Percentiles rank a stretch among this genome's conserved stretches.
phyloP scores from a whole-genome alignment of 805 yeast species.

The Saturnispora sekii region DNA sequence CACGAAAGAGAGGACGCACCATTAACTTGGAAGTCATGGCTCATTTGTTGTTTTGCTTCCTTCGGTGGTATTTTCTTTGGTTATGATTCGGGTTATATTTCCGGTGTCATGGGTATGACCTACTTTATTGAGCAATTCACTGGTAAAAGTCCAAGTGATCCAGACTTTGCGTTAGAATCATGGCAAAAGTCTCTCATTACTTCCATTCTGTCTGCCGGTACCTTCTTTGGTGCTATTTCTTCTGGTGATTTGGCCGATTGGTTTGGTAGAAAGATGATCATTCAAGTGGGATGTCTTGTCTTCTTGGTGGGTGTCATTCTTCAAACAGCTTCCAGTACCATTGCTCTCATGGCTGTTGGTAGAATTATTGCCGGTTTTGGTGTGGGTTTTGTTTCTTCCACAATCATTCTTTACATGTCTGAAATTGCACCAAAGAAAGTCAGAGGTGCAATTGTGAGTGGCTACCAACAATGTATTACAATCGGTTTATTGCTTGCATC shows the following conservation, averaged over 20 bases:
- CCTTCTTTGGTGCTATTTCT: constrained; percentile 55
- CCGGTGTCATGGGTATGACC: constrained; percentile 57
- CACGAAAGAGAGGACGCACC: constrained; percentile 27
- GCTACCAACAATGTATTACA: constrained; percentile 57
- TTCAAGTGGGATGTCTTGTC: constrained; percentile 33
- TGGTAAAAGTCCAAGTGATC: constrained; percentile 24
- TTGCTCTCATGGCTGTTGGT: constrained; percentile 51
- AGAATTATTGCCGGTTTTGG: constrained; percentile 67
- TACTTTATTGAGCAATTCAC: constrained; percentile 29
- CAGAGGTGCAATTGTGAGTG: constrained; percentile 67
- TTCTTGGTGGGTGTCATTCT: constrained; percentile 41
- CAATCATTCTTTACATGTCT: constrained; percentile 71
- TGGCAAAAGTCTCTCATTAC: constrained; percentile 41
- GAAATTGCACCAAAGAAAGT: constrained; percentile 72
- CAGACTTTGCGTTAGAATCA: constrained; percentile 19
- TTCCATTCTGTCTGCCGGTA: constrained; percentile 67
- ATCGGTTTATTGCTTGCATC: constrained; percentile 66
- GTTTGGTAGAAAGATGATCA: constrained; percentile 40
- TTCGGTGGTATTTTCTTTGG: constrained; percentile 62
- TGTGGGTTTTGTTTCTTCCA: constrained; percentile 69
- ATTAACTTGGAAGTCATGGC: constrained; percentile 28
- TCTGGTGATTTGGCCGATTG: constrained; percentile 44
- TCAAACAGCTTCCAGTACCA: constrained; percentile 37
- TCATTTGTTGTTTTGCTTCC: constrained; percentile 49
- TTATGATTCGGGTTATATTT: constrained; percentile 60